A percentile compares a stretch with the other conserved stretches of the same genome.
Evolutionary conservation across 805 yeast genomes (phyloP).

Genomic region (Candida pseudofarinosa): DNA sequence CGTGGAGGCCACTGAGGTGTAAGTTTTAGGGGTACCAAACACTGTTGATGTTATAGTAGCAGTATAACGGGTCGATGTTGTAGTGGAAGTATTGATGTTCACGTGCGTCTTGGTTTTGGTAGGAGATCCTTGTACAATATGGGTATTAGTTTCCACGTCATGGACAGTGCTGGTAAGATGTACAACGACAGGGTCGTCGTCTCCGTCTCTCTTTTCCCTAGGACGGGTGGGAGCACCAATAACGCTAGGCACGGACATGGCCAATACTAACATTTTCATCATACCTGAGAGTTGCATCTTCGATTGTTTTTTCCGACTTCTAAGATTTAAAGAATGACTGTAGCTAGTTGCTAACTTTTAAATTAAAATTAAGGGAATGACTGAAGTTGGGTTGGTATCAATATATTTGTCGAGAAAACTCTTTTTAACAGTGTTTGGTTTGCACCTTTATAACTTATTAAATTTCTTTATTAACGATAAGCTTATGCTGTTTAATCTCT

Average conservation of each 20-base stretch:
- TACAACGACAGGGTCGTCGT: constrained; percentile 26
- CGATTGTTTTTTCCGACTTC: not conserved
- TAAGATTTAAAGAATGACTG: not conserved
- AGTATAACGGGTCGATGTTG: constrained; percentile 38
- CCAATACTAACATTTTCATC: constrained; percentile 14
- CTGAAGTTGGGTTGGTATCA: constrained; percentile 12
- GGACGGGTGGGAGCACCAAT: constrained; percentile 16
- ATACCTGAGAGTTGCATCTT: constrained; percentile 27
- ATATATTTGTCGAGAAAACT: not conserved
- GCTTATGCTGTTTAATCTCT: too few relatives aligned
- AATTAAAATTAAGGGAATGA: constrained; percentile 12
- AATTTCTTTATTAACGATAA: too few relatives aligned
- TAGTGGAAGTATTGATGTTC: constrained; percentile 26
- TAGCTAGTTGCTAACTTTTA: constrained; percentile 3
- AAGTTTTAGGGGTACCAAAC: constrained; percentile 35
- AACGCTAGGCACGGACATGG: constrained; percentile 17
- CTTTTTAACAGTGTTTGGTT: not conserved
- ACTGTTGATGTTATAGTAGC: constrained; percentile 42
- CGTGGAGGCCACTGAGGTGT: constrained; percentile 31
- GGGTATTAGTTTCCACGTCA: constrained; percentile 28
- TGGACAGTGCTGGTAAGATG: constrained; percentile 33
- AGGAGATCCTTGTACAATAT: constrained; percentile 27
- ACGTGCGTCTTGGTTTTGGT: constrained; percentile 24
- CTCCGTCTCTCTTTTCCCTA: constrained; percentile 15
- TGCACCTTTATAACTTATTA: not conserved